Base-by-base conservation (phyloP, 1,284 basidiomycete genomes). In the Cutaneotrichosporon cutaneum region DNA sequence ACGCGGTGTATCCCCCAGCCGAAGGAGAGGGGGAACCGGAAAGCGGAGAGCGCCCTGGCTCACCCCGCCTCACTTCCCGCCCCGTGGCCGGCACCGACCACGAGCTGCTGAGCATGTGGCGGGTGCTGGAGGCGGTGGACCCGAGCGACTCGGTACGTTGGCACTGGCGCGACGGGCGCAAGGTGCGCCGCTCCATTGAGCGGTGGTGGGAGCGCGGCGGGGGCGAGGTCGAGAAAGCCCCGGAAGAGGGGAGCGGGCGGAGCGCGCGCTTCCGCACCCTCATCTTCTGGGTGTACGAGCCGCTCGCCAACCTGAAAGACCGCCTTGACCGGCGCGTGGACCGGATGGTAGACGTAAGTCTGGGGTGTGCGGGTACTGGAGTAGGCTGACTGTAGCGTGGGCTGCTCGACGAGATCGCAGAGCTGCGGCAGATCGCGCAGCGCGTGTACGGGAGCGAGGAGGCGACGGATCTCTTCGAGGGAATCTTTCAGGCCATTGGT, bases 401-500 rank as follows among this genome's bases (percentile, higher is more conserved):
- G 0, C 83, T 98, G 24, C 73, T 97, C 48, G 80, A 87, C n/a
- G 95, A 99, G 79, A 88, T 98, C 44, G 81, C 81, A 16, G 76
- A 82, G 57, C 72, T 86, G 62, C 77, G 83, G 11, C 58, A 67
- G 0, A 77, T 82, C 5, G 81, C 81, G 0, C 54, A 65, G 9
- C 47, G 56, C 30, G 62, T 75, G 7, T 82, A 81, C 50, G 74
- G 73, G 6, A 62, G 63, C 1, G 56, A 68, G 1, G 65, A 73
- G 10, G 64, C 66, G 11, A 70, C 71, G 4, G 77, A 77, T 48
- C 72, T 76, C 52, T 70, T 75, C 0, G 79, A 79, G 64, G 95
- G 95, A 0, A 91, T 99, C 60, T 97, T 91, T 76, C 96, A 99
- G 77, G 87, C 92, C 0, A 99, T 99, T 57, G 95, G 94, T 90